A percentile compares a stretch with the other conserved stretches of the same genome.
phyloP scores from a whole-genome alignment of 169 alveolate species.

The Perkinsus chesapeaki region DNA sequence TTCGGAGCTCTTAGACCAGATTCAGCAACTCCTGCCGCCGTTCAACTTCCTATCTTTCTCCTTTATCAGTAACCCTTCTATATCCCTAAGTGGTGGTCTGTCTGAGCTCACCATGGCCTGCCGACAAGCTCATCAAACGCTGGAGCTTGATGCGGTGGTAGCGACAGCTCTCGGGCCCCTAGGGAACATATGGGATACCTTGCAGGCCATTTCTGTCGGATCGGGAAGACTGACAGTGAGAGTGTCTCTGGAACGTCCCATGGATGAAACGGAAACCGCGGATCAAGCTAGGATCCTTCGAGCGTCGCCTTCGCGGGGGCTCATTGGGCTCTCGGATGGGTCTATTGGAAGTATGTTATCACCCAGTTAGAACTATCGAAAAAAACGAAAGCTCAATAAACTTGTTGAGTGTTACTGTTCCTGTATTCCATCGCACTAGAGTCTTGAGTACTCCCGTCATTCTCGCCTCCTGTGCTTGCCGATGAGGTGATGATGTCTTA shows the following conservation, averaged over 20 bases:
- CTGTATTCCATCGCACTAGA: too few relatives aligned
- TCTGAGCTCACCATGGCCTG: neutral
- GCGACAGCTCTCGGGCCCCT: neutral
- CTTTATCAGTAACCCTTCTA: neutral
- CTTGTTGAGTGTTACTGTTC: too few relatives aligned
- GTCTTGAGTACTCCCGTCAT: too few relatives aligned
- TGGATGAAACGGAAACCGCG: neutral
- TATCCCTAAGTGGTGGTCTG: neutral
- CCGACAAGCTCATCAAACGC: neutral
- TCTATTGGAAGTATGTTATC: too few relatives aligned
- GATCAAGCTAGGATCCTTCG: neutral
- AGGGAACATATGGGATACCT: neutral
- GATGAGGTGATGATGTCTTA: too few relatives aligned
- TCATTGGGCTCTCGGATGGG: neutral
- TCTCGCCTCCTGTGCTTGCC: too few relatives aligned
- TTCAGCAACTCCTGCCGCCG: too few relatives aligned
- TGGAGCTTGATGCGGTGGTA: neutral
- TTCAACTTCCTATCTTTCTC: too few relatives aligned
- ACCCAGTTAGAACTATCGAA: too few relatives aligned
- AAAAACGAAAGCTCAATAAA: too few relatives aligned
- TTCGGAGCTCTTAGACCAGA: too few relatives aligned
- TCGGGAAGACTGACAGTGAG: neutral
- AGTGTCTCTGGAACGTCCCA: neutral
- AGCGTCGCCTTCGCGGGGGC: neutral
- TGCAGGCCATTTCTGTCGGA: neutral